Evolutionary conservation across 495 filamentous ascomycete genomes (phyloP).

Genomic region (Penicillium psychrofluorescens): DNA sequence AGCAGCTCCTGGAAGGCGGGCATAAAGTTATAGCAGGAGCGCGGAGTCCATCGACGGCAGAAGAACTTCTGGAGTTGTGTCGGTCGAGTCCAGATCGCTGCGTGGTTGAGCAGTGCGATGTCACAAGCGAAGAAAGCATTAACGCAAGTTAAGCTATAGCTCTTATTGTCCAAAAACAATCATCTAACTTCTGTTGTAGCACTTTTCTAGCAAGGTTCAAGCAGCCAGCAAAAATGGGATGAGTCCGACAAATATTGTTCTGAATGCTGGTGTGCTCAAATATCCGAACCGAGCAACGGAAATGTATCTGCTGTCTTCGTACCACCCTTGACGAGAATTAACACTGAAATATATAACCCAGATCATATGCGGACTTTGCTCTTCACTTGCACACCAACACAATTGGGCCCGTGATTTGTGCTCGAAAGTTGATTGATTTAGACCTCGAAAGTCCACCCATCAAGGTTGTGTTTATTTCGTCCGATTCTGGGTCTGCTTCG

Average conservation of each 20-base stretch:
- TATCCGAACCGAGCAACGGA: conserved; percentile 53
- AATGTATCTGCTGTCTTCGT: conserved; percentile 21
- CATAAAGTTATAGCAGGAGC: conserved; percentile 47
- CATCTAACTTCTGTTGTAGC: no score
- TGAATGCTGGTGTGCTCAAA: conserved; percentile 51
- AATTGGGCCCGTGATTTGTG: conserved; percentile 49
- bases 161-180: neutral
- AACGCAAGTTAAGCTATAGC: conserved; percentile 19
- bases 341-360: neutral
- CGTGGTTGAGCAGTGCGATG: conserved; percentile 44
- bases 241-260: conserved; percentile 40
- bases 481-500: conserved; percentile 38
- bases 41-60: conserved; percentile 22
- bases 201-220: neutral
- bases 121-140: conserved; percentile 44
- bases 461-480: conserved; percentile 46
- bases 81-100: conserved; percentile 29
- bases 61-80: conserved; percentile 33
- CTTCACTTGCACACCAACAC: conserved; percentile 50
- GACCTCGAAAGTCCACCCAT: conserved; percentile 27
- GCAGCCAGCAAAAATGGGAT: neutral
- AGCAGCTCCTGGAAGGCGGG: conserved; percentile 38
- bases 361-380: conserved; percentile 26
- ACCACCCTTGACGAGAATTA: no score
- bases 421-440: conserved; percentile 41